phyloP scores from a whole-genome alignment of 495 filamentous ascomycete species.

The Penicillium fimorum region DNA sequence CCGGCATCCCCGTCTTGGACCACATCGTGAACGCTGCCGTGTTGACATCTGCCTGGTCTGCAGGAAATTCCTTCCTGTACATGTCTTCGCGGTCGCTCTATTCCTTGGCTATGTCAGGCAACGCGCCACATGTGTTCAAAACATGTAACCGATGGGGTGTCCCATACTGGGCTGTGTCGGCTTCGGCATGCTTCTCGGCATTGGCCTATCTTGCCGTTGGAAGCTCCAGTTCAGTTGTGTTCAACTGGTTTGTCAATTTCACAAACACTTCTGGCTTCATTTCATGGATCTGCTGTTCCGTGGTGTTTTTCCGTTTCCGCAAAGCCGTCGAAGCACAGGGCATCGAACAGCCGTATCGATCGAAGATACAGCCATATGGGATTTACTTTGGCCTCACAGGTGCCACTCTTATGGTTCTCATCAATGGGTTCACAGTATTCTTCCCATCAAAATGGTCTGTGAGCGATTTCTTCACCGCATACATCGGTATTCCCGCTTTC shows the following conservation, averaged over 20 bases:
- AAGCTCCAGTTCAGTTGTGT: slow-evolving; percentile 37
- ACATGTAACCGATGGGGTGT: slow-evolving; percentile 50
- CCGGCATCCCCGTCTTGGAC: slow-evolving; percentile 63
- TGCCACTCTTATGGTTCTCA: slow-evolving; percentile 51
- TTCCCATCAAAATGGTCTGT: slow-evolving; percentile 54
- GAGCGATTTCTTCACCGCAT: slow-evolving; percentile 58
- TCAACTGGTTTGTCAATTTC: slow-evolving; percentile 59
- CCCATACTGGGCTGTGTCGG: slow-evolving; percentile 44
- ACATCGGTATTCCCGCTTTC: slow-evolving; percentile 62
- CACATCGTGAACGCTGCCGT: slow-evolving; percentile 78
- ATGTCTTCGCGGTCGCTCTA: slow-evolving; percentile 70
- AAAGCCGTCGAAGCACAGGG: slow-evolving; percentile 51
- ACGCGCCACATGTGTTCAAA: slow-evolving; percentile 49
- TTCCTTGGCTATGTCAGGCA: slow-evolving; percentile 52
- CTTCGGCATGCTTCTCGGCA: slow-evolving; percentile 33
- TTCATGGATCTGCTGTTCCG: slow-evolving; percentile 58
- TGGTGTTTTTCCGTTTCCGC: slow-evolving; percentile 61
- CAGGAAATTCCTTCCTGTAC: slow-evolving; percentile 79
- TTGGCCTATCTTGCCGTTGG: slow-evolving; percentile 40
- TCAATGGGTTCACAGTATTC: slow-evolving; percentile 65
- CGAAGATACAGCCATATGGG: slow-evolving; percentile 52
- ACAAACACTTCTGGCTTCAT: slow-evolving; percentile 61
- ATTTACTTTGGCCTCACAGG: slow-evolving; percentile 48
- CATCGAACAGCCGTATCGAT: slow-evolving; percentile 54
- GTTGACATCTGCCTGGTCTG: slow-evolving; percentile 66